Conservation (phyloP, 192 early-diverging fungal genomes). For the Chytriomyces sp. region DNA sequence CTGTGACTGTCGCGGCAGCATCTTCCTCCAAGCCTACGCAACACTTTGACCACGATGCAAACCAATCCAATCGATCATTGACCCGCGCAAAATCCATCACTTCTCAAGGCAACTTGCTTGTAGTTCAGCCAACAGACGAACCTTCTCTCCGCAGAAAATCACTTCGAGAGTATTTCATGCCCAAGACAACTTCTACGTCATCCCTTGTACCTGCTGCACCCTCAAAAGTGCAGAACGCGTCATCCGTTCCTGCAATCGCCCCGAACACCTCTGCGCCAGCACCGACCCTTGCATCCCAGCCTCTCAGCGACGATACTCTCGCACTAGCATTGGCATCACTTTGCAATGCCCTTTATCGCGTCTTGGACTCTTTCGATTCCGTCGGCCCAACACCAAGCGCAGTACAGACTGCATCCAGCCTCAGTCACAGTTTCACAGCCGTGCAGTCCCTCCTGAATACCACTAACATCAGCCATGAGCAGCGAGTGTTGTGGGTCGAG, state of each 20-base stretch:
- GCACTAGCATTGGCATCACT: constrained; percentile 21
- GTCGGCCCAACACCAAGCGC: neutral
- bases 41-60: neutral
- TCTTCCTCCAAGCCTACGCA: neutral
- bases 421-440: neutral
- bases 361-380: neutral
- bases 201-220: neutral
- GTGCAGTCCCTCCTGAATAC: neutral
- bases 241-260: neutral
- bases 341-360: constrained; percentile 15
- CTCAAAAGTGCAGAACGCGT: neutral
- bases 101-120: neutral
- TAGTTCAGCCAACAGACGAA: neutral
- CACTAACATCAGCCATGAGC: constrained; percentile 4
- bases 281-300: neutral
- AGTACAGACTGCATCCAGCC: neutral
- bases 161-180: neutral
- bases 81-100: neutral
- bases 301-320: constrained; percentile 11
- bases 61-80: too few species aligned
- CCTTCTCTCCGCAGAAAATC: neutral
- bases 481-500: constrained; percentile 38
- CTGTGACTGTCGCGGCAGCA: neutral
- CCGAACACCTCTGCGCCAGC: neutral
- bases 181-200: neutral